Percentiles rank a stretch among this genome's conserved stretches.
Evolutionary conservation across 345 rosid genomes (phyloP).

Genomic region (Hevea brasiliensis): DNA sequence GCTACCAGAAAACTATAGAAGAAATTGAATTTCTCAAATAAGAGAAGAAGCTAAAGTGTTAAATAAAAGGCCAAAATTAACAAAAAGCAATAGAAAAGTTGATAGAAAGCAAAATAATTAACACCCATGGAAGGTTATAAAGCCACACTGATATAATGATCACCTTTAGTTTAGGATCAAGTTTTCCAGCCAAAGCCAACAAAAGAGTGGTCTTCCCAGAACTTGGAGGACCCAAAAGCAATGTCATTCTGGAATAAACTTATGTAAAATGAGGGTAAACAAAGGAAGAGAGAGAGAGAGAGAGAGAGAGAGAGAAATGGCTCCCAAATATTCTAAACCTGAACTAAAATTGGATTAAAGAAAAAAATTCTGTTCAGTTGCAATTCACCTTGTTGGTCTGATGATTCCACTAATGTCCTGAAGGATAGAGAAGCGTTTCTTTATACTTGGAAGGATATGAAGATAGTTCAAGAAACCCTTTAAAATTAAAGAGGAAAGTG

Average conservation of each 20-base stretch:
- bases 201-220: conserved; percentile 76
- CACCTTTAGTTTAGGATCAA: conserved; percentile 55
- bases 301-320: background rate
- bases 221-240: conserved; percentile 82
- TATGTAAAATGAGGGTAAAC: too few species aligned
- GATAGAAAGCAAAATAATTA: background rate
- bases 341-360: background rate
- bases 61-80: background rate
- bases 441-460: conserved; percentile 47
- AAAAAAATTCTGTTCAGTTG: conserved; percentile 7
- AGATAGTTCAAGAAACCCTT: conserved; percentile 34
- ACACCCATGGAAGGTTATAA: background rate
- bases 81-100: background rate
- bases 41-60: background rate
- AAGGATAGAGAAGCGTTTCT: conserved; percentile 55
- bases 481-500: background rate
- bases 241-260: conserved; percentile 46
- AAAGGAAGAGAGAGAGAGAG: too few species aligned
- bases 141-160: too few species aligned
- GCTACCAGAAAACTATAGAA: conserved; percentile 20
- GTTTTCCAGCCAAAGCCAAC: conserved; percentile 78
- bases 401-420: conserved; percentile 62
- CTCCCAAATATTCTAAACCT: background rate
- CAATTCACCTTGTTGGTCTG: conserved; percentile 61
- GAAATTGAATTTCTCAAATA: background rate